Evolutionary conservation across 1,284 basidiomycete genomes (phyloP).

Genomic region (Fistulinella cinereoalba): DNA sequence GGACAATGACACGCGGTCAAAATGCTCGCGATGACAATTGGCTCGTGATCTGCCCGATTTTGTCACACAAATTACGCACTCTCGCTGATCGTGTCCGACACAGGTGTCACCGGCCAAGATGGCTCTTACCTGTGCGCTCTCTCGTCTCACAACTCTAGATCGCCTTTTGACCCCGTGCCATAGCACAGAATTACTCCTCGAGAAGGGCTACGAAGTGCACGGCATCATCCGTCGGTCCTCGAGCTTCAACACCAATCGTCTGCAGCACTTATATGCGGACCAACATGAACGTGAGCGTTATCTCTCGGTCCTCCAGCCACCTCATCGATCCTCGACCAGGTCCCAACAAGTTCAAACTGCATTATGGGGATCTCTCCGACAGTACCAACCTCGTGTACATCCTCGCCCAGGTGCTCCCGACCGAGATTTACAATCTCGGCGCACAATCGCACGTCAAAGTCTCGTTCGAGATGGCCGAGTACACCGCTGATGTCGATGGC

Average conservation of each 20-base stretch:
- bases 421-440: conserved; percentile 92
- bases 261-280: conserved; percentile 87
- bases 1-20: not conserved
- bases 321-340: conserved; percentile 39
- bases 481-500: conserved; percentile 91
- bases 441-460: conserved; percentile 98
- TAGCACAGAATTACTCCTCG: conserved; percentile 79
- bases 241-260: conserved; percentile 89
- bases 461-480: conserved; percentile 96
- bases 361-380: conserved; percentile 90
- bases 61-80: not conserved
- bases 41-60: conserved; percentile 2
- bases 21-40: not conserved
- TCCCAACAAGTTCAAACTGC: conserved; percentile 79
- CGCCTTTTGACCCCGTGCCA: conserved; percentile 14
- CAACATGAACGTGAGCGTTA: conserved; percentile 71
- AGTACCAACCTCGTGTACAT: conserved; percentile 93
- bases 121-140: conserved; percentile 78
- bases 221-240: conserved; percentile 92
- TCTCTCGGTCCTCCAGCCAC: not conserved
- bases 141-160: not conserved
- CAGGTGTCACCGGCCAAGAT: conserved; percentile 91
- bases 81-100: conserved; percentile 13
- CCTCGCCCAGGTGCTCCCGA: conserved; percentile 86
- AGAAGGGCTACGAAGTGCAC: conserved; percentile 89